Percentiles rank a stretch among this genome's conserved stretches.
Evolutionary conservation across 2,329 filamentous ascomycete species (phyloP).

Genomic region (Sporothrix brunneoviolacea): DNA sequence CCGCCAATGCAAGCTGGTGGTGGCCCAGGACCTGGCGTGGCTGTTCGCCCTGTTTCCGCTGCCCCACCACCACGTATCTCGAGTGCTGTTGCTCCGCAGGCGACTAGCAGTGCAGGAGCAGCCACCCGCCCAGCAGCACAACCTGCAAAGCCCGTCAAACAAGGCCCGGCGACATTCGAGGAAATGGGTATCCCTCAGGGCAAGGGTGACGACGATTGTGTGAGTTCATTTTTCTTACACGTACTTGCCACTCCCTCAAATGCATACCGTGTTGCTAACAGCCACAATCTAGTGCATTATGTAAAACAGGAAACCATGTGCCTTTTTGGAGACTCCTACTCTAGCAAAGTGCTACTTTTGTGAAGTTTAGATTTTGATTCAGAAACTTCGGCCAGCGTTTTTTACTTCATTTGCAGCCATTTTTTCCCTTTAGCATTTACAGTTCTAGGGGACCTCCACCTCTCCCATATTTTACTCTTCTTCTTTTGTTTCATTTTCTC

Average conservation of each 20-base stretch:
- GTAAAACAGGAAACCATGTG: too few species aligned
- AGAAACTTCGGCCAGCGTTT: too few species aligned
- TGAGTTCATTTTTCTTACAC: slow-evolving; percentile 42
- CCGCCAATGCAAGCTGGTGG: slow-evolving; percentile 25
- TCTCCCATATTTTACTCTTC: too few species aligned
- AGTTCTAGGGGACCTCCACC: too few species aligned
- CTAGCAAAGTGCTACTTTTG: background rate
- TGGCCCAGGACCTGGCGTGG: background rate
- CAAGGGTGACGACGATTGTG: slow-evolving; percentile 85
- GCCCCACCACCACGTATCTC: slow-evolving; percentile 6
- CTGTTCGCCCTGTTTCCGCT: background rate
- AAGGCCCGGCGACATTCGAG: slow-evolving; percentile 92
- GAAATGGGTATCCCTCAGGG: slow-evolving; percentile 91
- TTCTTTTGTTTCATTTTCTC: too few species aligned
- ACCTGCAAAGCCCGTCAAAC: slow-evolving; percentile 25
- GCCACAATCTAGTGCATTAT: background rate
- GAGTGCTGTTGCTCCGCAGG: background rate
- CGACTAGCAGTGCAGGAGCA: slow-evolving; percentile 2
- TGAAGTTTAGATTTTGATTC: too few species aligned
- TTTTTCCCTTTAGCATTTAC: too few species aligned
- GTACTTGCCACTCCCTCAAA: too few species aligned
- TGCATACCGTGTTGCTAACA: too few species aligned
- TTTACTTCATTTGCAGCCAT: too few species aligned
- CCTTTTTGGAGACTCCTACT: too few species aligned
- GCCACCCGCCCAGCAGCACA: background rate